A percentile compares a stretch with the other conserved stretches of the same genome.
Evolutionary conservation across 129 eudicot species (phyloP).

Genomic region (Logfia minima): DNA sequence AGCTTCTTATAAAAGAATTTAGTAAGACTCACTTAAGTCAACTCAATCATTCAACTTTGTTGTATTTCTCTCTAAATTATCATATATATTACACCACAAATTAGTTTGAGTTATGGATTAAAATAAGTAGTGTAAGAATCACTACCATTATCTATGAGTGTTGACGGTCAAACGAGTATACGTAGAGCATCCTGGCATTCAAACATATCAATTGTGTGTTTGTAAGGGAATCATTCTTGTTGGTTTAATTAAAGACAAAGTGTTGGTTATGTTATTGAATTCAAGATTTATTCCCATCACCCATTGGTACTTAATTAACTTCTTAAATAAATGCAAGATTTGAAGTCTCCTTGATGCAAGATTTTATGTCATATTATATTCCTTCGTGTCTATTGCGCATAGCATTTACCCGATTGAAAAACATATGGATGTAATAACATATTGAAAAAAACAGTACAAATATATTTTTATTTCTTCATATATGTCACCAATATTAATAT

Average conservation of each 20-base stretch:
- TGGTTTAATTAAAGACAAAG: conserved; percentile 29
- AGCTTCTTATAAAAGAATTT: no score
- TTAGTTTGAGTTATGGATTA: no score
- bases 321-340: conserved; percentile 38
- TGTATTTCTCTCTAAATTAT: no score
- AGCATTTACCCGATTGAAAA: no score
- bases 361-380: conserved; percentile 33
- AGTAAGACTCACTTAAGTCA: no score
- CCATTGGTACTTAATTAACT: conserved; percentile 34
- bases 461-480: no score
- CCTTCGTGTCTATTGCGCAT: conserved; percentile 1
- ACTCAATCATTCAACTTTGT: no score
- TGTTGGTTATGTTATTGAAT: conserved; percentile 8
- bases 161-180: neutral
- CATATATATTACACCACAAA: no score
- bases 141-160: neutral
- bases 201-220: conserved; percentile 41
- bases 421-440: no score
- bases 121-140: neutral
- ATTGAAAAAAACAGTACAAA: no score
- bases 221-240: conserved; percentile 32
- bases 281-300: conserved; percentile 30
- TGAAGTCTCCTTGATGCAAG: conserved; percentile 26
- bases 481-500: no score
- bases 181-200: conserved; percentile 32